Percentiles rank a stretch among this genome's conserved stretches.
Conservation (phyloP, 2,329 filamentous ascomycete species). For the Clarireedia monteithiana region DNA sequence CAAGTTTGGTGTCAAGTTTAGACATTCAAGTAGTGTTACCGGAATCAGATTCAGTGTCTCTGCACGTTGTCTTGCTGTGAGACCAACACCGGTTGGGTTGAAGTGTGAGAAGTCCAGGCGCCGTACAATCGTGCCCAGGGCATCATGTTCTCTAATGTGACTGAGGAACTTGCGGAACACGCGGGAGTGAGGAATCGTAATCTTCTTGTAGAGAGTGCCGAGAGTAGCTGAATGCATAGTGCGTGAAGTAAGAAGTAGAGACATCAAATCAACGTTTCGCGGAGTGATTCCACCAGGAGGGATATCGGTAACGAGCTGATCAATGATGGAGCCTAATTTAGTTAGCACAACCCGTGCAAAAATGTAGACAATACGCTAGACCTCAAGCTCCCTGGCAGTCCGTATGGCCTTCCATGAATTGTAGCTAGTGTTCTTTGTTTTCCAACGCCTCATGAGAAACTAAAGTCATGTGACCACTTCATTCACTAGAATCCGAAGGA, state of each 20-base stretch:
- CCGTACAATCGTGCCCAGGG: constrained; percentile 67
- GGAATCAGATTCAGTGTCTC: constrained; percentile 70
- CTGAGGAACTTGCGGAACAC: constrained; percentile 76
- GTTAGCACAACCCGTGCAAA: constrained; percentile 11
- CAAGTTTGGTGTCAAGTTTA: constrained; percentile 64
- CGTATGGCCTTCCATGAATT: constrained; percentile 1
- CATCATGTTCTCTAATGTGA: constrained; percentile 58
- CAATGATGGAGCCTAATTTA: constrained; percentile 60
- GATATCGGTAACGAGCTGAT: constrained; percentile 64
- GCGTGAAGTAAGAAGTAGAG: constrained; percentile 68
- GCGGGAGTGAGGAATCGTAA: constrained; percentile 74
- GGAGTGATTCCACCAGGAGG: constrained; percentile 67
- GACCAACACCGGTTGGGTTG: constrained; percentile 70
- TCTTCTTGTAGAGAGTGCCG: constrained; percentile 67
- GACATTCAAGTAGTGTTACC: constrained; percentile 62
- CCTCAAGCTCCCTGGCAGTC: constrained; percentile 1
- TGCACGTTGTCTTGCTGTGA: constrained; percentile 64
- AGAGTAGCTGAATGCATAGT: constrained; percentile 66
- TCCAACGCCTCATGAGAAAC: constrained; percentile 8
- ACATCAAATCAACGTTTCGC: constrained; percentile 71
- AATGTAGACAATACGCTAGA: constrained; percentile 7
- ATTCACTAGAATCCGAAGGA: constrained; percentile 2
- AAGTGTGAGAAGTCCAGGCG: constrained; percentile 82
- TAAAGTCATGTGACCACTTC: constrained; percentile 13
- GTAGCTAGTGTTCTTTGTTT: constrained; percentile 5